Conservation (phyloP, 768 basidiomycete species). For the Exidia glandulosa region DNA sequence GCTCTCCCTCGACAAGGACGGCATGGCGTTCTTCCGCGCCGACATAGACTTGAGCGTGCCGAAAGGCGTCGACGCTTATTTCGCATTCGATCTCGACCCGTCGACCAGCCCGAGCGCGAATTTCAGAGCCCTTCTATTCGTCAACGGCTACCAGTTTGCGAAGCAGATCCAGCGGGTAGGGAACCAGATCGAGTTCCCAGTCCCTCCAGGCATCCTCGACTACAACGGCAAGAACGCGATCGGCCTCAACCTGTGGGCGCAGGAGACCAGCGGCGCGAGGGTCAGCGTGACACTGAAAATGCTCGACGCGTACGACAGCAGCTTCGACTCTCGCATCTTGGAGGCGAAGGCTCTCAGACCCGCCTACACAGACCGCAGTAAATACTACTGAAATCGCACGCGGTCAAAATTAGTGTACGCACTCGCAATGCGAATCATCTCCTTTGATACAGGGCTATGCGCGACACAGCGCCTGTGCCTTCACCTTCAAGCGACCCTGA, state of each 20-base stretch:
- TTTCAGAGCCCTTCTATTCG: neutral
- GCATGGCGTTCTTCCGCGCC: neutral
- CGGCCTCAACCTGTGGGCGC: neutral
- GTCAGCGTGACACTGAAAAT: neutral
- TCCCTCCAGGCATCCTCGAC: neutral
- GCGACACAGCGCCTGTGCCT: too few relatives aligned
- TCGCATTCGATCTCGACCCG: neutral
- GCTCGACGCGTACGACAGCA: neutral
- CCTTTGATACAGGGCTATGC: too few relatives aligned
- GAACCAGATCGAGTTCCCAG: neutral
- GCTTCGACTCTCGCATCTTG: neutral
- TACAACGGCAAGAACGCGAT: neutral
- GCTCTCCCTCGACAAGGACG: neutral
- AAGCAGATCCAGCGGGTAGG: neutral
- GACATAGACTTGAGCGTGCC: neutral
- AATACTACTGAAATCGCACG: too few relatives aligned
- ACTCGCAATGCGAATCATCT: too few relatives aligned
- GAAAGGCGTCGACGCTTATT: neutral
- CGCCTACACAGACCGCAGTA: too few relatives aligned
- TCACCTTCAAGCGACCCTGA: too few relatives aligned
- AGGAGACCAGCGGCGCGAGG: neutral
- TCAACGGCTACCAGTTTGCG: neutral
- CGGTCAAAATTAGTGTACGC: too few relatives aligned
- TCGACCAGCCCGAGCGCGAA: neutral
- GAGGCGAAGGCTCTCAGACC: too few relatives aligned